Evolutionary conservation across 2,329 filamentous ascomycete species (phyloP), one percentile per base, ranked within the genome.

Genomic region (Huntiella bhutanensis): DNA sequence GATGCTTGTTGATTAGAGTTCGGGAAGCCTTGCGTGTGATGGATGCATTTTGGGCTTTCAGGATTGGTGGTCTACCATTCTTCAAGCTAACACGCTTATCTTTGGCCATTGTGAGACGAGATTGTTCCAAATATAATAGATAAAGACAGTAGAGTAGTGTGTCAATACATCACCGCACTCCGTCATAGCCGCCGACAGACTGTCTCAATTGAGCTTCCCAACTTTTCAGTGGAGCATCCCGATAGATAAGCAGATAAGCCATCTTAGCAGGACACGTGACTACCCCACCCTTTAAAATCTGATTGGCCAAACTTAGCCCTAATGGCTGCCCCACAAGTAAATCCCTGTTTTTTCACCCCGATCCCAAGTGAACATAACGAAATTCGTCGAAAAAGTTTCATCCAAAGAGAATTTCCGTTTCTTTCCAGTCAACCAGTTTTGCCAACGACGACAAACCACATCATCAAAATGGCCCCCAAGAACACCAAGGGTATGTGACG

Each of bases 11-110:
- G 60, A 82, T 82, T 51, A 81, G 63, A 28, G 65, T 63, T 54
- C 76, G 70, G 39, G 75, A 79, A 19, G 75, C 70, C 57, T 75
- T 80, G 50, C 76, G 70, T 3, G 77, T 75, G 54, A 81, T 76
- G 8, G 48, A 46, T 15, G 43, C 38, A 32, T 38, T 41, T 4
- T 63, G 61, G 15, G 66, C 62, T 51, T 68, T 70, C 33, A 65
- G 59, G 1, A 65, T 68, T 7, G 75, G 75, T 3, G 73, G 71
- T n/a, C 76, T 68, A 11, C 75, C 70, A 16, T 16, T 46, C 15
- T 37, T 46, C 8, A 50, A 28, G 4, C 36, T 64, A 63, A 50
- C 41, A 19, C 41, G 45, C 32, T 37, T 44, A 15, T 34, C 16
- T 28, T 47, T 32, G 67, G 59, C 34, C 73, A 55, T 35, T 46